These are phyloP conservation scores for Carex kokanica DNA, from an alignment of 176 grass and related monocot species.

Conservation along the genomic window DNA sequence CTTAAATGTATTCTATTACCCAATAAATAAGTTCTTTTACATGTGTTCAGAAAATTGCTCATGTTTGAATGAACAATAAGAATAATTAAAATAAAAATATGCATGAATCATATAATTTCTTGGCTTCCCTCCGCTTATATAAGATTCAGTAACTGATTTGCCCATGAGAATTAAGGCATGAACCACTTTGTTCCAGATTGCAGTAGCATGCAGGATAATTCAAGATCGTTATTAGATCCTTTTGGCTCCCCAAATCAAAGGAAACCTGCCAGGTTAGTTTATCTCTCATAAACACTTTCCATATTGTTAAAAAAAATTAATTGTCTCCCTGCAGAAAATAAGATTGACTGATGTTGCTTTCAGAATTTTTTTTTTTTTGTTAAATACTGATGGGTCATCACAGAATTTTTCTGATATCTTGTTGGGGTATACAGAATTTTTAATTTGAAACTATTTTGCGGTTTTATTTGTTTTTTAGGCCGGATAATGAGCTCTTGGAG, in stretches of 20 bases:
- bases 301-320: neutral
- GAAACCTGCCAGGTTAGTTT: constrained; percentile 29
- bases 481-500: constrained; percentile 66
- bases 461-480: constrained; percentile 28
- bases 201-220: constrained; percentile 20
- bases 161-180: neutral
- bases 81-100: neutral
- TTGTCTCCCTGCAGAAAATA: neutral
- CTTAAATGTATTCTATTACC: neutral
- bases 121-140: neutral
- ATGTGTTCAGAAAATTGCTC: neutral
- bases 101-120: neutral
- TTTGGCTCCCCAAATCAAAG: constrained; percentile 29
- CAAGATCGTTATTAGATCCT: constrained; percentile 25
- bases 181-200: constrained; percentile 32
- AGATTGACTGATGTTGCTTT: neutral
- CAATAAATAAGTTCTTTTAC: neutral
- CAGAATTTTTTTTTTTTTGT: neutral
- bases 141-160: constrained; percentile 1
- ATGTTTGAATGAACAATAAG: neutral
- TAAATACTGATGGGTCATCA: constrained; percentile 1
- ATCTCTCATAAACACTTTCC: neutral
- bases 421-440: constrained; percentile 15
- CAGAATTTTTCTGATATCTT: constrained; percentile 19
- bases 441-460: neutral